Evolutionary conservation across 2,329 filamentous ascomycete species (phyloP).

Genomic region (Nigrospora sphaerica): DNA sequence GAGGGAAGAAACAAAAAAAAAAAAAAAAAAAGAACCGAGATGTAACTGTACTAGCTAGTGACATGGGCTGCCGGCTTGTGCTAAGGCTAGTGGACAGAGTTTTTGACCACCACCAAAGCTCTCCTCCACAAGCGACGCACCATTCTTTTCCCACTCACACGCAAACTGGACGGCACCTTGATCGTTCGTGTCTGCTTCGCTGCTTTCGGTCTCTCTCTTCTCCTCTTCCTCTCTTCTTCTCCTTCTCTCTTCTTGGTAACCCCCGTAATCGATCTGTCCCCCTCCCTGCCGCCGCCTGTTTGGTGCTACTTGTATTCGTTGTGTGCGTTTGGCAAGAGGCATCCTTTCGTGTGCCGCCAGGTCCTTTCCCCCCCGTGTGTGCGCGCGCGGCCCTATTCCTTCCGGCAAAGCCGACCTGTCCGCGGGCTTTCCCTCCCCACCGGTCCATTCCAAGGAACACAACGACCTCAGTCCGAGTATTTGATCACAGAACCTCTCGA

Average conservation of each 20-base stretch:
- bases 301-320: slow-evolving; percentile 25
- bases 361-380: slow-evolving; percentile 21
- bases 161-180: slow-evolving; percentile 27
- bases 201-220: slow-evolving; percentile 21
- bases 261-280: slow-evolving; percentile 14
- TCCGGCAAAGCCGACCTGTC: slow-evolving; percentile 5
- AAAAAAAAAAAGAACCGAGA: too few species aligned
- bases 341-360: slow-evolving; percentile 21
- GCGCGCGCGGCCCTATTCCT: slow-evolving; percentile 23
- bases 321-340: slow-evolving; percentile 28
- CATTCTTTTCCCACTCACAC: slow-evolving; percentile 22
- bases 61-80: too few species aligned
- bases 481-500: background rate
- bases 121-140: slow-evolving; percentile 1
- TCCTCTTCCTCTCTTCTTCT: slow-evolving; percentile 36
- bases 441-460: too few species aligned
- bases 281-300: slow-evolving; percentile 18
- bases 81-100: too few species aligned
- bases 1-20: too few species aligned
- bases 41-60: too few species aligned
- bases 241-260: slow-evolving; percentile 20
- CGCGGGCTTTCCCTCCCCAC: too few species aligned
- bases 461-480: background rate
- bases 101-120: too few species aligned
- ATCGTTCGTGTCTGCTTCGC: slow-evolving; percentile 20